Conservation (phyloP, 2,329 filamentous ascomycete species). For the Penicillium brevicompactum region DNA sequence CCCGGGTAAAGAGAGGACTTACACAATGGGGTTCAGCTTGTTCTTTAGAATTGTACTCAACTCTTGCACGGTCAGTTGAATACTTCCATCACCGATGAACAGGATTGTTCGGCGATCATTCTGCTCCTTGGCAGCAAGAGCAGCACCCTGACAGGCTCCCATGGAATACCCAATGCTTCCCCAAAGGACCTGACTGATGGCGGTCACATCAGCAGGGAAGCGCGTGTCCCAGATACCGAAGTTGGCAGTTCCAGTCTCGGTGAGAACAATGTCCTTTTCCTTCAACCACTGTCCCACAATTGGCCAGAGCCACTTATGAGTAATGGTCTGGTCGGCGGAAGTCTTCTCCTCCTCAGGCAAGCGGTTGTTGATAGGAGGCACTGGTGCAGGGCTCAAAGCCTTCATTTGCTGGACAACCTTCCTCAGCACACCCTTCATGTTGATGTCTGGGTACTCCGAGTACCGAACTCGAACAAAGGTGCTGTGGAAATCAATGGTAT, state of each 20-base stretch:
- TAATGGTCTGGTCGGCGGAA: constrained; percentile 43
- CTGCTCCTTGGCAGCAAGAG: constrained; percentile 71
- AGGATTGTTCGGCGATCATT: constrained; percentile 70
- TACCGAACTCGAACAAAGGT: constrained; percentile 73
- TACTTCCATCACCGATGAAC: constrained; percentile 85
- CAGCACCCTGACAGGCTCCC: constrained; percentile 67
- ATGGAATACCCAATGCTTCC: constrained; percentile 68
- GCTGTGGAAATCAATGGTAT: constrained; percentile 82
- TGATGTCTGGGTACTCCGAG: constrained; percentile 75
- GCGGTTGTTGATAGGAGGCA: constrained; percentile 60
- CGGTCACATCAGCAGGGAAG: constrained; percentile 76
- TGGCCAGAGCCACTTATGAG: constrained; percentile 69
- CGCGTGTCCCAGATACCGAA: constrained; percentile 86
- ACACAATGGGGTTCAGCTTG: constrained; percentile 74
- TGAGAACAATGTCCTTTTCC: constrained; percentile 75
- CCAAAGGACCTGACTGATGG: constrained; percentile 78
- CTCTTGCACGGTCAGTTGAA: constrained; percentile 84
- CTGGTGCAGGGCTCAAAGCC: constrained; percentile 58
- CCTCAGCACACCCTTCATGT: constrained; percentile 77
- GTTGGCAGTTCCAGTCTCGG: constrained; percentile 85
- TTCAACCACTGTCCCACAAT: constrained; percentile 71
- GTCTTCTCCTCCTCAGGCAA: constrained; percentile 39
- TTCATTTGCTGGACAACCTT: constrained; percentile 65
- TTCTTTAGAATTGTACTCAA: constrained; percentile 80
- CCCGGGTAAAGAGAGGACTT: constrained; percentile 36